Percentiles rank a stretch among this genome's conserved stretches.
Conservation (phyloP, 2,329 filamentous ascomycete genomes). For the Pleurostoma richardsiae region DNA sequence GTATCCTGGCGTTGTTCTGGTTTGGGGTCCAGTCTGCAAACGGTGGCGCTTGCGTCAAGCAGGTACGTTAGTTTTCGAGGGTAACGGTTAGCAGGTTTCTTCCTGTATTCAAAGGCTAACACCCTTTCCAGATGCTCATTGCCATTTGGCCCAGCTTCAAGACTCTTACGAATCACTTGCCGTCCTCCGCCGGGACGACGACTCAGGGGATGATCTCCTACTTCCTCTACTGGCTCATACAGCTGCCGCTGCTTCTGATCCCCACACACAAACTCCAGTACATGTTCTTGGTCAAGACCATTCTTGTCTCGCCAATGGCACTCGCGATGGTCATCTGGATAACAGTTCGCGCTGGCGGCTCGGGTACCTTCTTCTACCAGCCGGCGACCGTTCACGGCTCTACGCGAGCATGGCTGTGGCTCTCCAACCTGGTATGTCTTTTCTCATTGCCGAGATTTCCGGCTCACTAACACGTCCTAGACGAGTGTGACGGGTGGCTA, state of each 20-base stretch:
- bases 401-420: slow-evolving; percentile 7
- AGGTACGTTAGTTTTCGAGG: background rate
- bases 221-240: slow-evolving; percentile 18
- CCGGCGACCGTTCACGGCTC: slow-evolving; percentile 9
- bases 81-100: slow-evolving; percentile 2
- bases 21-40: slow-evolving; percentile 22
- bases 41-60: slow-evolving; percentile 20
- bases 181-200: slow-evolving; percentile 25
- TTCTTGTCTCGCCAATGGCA: slow-evolving; percentile 11
- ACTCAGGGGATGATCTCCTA: slow-evolving; percentile 15
- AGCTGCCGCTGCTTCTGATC: slow-evolving; percentile 20
- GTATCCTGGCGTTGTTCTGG: slow-evolving; percentile 28
- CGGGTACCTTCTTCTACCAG: slow-evolving; percentile 12
- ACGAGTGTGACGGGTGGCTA: slow-evolving; percentile 36
- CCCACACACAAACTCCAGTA: slow-evolving; percentile 18
- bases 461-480: slow-evolving; percentile 38
- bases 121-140: slow-evolving; percentile 23
- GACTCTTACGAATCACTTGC: slow-evolving; percentile 33
- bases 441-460: slow-evolving; percentile 7
- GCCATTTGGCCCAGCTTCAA: slow-evolving; percentile 35
- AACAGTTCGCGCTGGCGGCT: slow-evolving; percentile 7
- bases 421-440: background rate
- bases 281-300: slow-evolving; percentile 12
- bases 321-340: slow-evolving; percentile 13
- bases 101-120: slow-evolving; percentile 13